These are phyloP conservation scores for Clarireedia homoeocarpa DNA, from an alignment of 2,329 filamentous ascomycete species.

Conservation along the genomic window DNA sequence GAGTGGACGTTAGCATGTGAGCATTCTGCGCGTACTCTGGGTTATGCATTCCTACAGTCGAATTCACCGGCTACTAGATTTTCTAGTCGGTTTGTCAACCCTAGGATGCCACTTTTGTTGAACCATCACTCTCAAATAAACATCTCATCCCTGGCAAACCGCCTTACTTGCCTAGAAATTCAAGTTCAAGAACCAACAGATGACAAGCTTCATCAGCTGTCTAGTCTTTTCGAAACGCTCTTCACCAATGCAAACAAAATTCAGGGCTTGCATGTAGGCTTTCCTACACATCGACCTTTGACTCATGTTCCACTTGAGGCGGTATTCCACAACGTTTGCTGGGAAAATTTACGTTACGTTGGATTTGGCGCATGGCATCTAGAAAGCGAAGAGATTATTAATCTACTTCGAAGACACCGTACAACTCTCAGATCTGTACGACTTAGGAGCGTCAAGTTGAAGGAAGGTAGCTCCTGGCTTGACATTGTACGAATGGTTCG, in stretches of 20 bases:
- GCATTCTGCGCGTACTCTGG: slow-evolving; percentile 51
- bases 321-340: slow-evolving; percentile 54
- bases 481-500: slow-evolving; percentile 50
- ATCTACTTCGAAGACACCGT: slow-evolving; percentile 46
- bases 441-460: slow-evolving; percentile 52
- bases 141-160: slow-evolving; percentile 43
- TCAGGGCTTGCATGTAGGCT: slow-evolving; percentile 56
- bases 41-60: slow-evolving; percentile 47
- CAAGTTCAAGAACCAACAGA: slow-evolving; percentile 46
- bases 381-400: slow-evolving; percentile 51
- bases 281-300: slow-evolving; percentile 42
- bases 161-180: slow-evolving; percentile 54
- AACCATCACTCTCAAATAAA: slow-evolving; percentile 38
- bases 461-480: slow-evolving; percentile 51
- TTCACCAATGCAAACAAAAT: slow-evolving; percentile 53
- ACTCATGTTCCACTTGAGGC: slow-evolving; percentile 46
- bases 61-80: slow-evolving; percentile 39
- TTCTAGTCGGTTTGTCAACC: slow-evolving; percentile 51
- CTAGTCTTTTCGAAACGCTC: slow-evolving; percentile 47
- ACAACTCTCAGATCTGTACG: slow-evolving; percentile 50
- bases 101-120: slow-evolving; percentile 47
- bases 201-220: slow-evolving; percentile 48
- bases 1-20: slow-evolving; percentile 56
- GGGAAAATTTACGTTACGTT: slow-evolving; percentile 53
- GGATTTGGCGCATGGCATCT: slow-evolving; percentile 59